These are phyloP conservation scores for Lepiota venenata DNA, from an alignment of 768 basidiomycete genomes.

Conservation along the genomic window DNA sequence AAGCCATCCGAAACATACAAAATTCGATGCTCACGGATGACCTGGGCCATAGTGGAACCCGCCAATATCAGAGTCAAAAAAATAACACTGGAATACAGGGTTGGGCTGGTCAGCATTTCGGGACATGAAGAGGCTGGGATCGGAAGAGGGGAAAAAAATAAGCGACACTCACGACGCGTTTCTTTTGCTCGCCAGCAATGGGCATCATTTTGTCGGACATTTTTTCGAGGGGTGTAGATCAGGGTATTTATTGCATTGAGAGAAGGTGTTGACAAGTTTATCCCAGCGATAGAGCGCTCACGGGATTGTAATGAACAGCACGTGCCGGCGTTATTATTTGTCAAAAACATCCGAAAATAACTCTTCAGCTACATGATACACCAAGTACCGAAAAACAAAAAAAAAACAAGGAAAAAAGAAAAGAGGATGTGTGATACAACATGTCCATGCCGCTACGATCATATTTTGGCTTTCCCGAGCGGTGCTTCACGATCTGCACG, in stretches of 20 bases:
- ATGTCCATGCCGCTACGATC: slow-evolving; percentile 14
- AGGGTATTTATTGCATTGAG: slow-evolving; percentile 12
- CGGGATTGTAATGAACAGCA: slow-evolving; percentile 7
- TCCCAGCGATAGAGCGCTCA: slow-evolving; percentile 8
- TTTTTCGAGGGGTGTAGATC: slow-evolving; percentile 12
- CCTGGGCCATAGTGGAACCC: slow-evolving; percentile 99
- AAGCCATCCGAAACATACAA: not conserved
- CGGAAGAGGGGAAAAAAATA: slow-evolving; percentile 14
- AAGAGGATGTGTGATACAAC: not conserved
- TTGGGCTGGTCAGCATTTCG: slow-evolving; percentile 14
- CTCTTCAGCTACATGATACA: not conserved
- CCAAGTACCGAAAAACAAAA: not conserved
- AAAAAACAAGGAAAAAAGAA: not conserved
- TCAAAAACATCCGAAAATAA: slow-evolving; percentile 1
- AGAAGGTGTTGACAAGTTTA: slow-evolving; percentile 9
- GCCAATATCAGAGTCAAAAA: slow-evolving; percentile 99
- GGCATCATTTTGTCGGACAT: slow-evolving; percentile 56
- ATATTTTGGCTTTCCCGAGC: slow-evolving; percentile 55
- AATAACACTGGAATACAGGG: slow-evolving; percentile 73
- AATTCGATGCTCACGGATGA: slow-evolving; percentile 63
- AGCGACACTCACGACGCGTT: slow-evolving; percentile 72
- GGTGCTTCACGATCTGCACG: slow-evolving; percentile 48
- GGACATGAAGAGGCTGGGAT: slow-evolving; percentile 6
- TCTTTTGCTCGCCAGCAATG: slow-evolving; percentile 76
- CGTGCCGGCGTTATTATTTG: slow-evolving; percentile 9